Conservation (phyloP, 1,284 basidiomycete species). For the Irpex sp. region DNA sequence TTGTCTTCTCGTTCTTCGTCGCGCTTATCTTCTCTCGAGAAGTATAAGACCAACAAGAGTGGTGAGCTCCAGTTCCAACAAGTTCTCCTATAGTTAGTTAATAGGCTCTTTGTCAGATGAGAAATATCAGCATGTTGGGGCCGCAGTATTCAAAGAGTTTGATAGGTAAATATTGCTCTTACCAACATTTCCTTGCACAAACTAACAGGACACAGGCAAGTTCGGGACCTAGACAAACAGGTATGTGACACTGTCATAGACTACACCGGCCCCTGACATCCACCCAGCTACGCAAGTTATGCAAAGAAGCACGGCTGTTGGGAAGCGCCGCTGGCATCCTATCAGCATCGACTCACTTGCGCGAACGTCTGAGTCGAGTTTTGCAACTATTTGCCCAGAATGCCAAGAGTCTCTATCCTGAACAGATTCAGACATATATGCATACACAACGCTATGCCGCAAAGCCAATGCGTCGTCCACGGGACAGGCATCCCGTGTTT, state of each 20-base stretch:
- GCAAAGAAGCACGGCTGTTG: slow-evolving; percentile 66
- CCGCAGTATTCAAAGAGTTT: not conserved
- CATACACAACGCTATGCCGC: slow-evolving; percentile 29
- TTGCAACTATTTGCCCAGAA: slow-evolving; percentile 67
- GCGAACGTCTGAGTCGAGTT: slow-evolving; percentile 60
- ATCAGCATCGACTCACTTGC: slow-evolving; percentile 62
- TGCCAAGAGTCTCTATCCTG: slow-evolving; percentile 67
- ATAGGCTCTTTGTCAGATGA: no score
- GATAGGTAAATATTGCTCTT: not conserved
- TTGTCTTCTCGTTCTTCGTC: no score
- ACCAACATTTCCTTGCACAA: no score
- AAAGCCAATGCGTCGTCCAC: slow-evolving; percentile 3
- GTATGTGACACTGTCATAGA: slow-evolving; percentile 27
- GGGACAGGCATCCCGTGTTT: not conserved
- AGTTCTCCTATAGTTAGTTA: no score
- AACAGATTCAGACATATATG: slow-evolving; percentile 47
- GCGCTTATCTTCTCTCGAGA: no score
- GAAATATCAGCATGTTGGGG: no score
- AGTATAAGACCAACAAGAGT: no score
- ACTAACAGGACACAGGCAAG: no score
- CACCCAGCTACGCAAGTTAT: slow-evolving; percentile 61
- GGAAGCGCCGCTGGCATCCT: slow-evolving; percentile 71
- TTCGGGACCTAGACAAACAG: slow-evolving; percentile 54
- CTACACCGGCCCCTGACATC: not conserved
- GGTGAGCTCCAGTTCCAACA: no score